Evolutionary conservation across 2,329 filamentous ascomycete genomes (phyloP).

Genomic region (Bipolaris sorokiniana): DNA sequence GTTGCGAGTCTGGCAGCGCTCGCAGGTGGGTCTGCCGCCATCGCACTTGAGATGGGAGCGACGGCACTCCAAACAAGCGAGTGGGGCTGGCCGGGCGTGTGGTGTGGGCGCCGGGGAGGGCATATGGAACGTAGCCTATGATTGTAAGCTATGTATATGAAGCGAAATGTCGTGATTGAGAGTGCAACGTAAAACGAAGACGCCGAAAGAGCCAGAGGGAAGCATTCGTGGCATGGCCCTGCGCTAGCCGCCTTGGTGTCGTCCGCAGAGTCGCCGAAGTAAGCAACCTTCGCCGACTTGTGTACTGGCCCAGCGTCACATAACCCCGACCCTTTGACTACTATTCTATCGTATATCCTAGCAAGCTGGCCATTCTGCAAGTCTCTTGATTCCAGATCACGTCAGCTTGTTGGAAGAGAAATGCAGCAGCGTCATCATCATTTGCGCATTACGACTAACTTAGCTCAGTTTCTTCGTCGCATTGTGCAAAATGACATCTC

Average conservation of each 20-base stretch:
- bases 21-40: conserved; percentile 51
- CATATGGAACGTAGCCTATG: conserved; percentile 2
- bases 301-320: not conserved
- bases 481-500: no score
- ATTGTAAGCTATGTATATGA: not conserved
- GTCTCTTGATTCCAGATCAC: no score
- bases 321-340: not conserved
- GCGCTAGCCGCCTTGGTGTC: not conserved
- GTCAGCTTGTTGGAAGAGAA: no score
- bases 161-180: conserved; percentile 1
- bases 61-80: conserved; percentile 57
- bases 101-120: conserved; percentile 3
- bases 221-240: not conserved
- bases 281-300: not conserved
- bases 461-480: no score
- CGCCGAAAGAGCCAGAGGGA: conserved; percentile 3
- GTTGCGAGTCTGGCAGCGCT: conserved; percentile 50
- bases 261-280: conserved; percentile 1
- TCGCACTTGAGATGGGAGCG: conserved; percentile 58
- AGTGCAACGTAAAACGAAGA: conserved; percentile 6
- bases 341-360: not conserved
- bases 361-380: no score
- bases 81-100: conserved; percentile 22
- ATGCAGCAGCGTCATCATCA: no score
- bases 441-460: no score